Evolutionary conservation across 805 yeast species (phyloP).

Genomic region (Wickerhamiella lipophila): DNA sequence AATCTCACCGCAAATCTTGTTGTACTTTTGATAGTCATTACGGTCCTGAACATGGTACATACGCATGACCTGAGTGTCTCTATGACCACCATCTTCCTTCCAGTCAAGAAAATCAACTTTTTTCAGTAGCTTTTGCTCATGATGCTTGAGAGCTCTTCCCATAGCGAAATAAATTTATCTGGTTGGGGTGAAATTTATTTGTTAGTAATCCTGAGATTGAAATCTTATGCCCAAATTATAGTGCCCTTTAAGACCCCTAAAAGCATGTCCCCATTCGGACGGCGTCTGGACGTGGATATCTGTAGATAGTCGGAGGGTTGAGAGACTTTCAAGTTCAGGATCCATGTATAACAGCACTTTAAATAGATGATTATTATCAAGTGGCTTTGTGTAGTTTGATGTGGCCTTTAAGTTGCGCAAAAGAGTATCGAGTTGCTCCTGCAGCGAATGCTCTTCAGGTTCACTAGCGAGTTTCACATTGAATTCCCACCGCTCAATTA

Average conservation of each 20-base stretch:
- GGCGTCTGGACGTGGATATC: neutral
- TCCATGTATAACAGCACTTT: neutral
- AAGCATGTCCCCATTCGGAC: neutral
- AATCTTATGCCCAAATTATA: neutral
- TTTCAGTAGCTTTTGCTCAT: conserved; percentile 85
- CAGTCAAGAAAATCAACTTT: conserved; percentile 95
- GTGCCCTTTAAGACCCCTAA: neutral
- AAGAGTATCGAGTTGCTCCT: neutral
- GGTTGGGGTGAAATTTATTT: neutral
- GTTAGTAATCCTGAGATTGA: neutral
- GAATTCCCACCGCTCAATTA: conserved; percentile 6
- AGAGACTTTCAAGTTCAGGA: neutral
- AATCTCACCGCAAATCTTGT: conserved; percentile 82
- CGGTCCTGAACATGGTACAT: conserved; percentile 87
- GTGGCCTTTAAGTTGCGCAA: neutral
- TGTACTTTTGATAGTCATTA: conserved; percentile 91
- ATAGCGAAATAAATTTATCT: conserved; percentile 11
- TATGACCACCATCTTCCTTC: conserved; percentile 91
- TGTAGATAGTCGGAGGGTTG: neutral
- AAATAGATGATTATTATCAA: neutral
- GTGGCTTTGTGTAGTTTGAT: neutral
- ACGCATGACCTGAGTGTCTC: conserved; percentile 95
- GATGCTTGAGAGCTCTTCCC: conserved; percentile 69
- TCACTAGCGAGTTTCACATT: neutral
- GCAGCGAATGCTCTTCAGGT: neutral